Evolutionary conservation across 495 filamentous ascomycete species (phyloP), one percentile per base, ranked within the genome.

Genomic region (Usnea hakonensis): DNA sequence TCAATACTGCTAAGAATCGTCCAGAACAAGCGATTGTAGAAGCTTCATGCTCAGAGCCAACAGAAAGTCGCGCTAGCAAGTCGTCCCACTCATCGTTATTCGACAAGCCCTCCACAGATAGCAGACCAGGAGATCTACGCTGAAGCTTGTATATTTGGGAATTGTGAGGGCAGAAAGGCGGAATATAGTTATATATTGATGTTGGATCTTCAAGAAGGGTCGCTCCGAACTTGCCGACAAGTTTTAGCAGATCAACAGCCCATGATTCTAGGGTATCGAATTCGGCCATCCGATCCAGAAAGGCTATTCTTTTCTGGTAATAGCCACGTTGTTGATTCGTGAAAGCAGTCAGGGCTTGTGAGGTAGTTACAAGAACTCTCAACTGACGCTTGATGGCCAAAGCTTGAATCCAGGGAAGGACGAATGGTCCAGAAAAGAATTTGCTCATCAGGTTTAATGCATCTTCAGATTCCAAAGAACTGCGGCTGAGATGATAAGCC

Each of bases 241-340:
- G 35, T 46, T 77, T 76, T 9, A 73, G 64, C 0, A 80, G 58
- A 56, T 79, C 78, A n/a, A 64, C 67, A 8, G 73, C 64, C 78
- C 78, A 80, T 5, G 63, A 57, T 28, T 74, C 67, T 10, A 77
- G 53, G n/a, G 73, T 40, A 3, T 67, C 68, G 9, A 67, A 57
- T 2, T 72, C 69, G 8, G 38, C 55, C 14, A 65, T 43, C 8
- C 59, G 65, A 6, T 69, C 57, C 23, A 56, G 53, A 1, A 57
- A 4, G 3, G 67, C 67, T 13, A 54, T 58, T 10, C 55, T 55
- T 13, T 58, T 37, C 8, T 61, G 40, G 50, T 73, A 55, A 1
- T 58, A n/a, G 37, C 64, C 66, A 7, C 54, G 33, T 23, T 57
- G 30, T 9, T 57, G 41, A 2, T n/a, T 2, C 5, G 64, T 41